Evolutionary conservation across 495 filamentous ascomycete species (phyloP).

Genomic region (Lophium mytilinum): DNA sequence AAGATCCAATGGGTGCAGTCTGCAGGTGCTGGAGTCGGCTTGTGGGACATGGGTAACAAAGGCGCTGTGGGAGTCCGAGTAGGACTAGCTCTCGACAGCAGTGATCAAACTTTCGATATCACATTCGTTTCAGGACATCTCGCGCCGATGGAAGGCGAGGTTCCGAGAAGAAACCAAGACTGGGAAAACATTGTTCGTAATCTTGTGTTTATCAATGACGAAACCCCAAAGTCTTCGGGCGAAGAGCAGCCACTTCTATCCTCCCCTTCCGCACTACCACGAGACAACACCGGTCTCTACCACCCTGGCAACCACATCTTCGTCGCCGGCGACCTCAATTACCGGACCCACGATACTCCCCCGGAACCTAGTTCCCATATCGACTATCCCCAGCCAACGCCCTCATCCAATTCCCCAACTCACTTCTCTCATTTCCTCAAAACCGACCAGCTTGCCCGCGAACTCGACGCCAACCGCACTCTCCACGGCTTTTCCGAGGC

Average conservation of each 20-base stretch:
- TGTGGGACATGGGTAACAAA: constrained; percentile 86
- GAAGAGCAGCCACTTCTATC: constrained; percentile 41
- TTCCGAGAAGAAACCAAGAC: constrained; percentile 66
- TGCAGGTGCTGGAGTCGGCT: constrained; percentile 71
- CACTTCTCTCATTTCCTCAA: constrained; percentile 57
- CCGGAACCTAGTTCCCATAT: constrained; percentile 46
- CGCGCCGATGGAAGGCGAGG: constrained; percentile 70
- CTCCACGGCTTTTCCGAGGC: constrained; percentile 72
- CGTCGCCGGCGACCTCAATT: constrained; percentile 88
- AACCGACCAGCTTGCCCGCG: constrained; percentile 68
- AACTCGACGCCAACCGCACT: constrained; percentile 54
- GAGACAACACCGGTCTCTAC: constrained; percentile 49
- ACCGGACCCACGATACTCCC: constrained; percentile 60
- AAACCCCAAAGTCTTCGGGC: constrained; percentile 16
- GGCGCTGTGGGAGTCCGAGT: constrained; percentile 77
- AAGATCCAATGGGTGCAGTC: constrained; percentile 54
- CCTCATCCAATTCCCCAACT: constrained; percentile 37
- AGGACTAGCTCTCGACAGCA: constrained; percentile 38
- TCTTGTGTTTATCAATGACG: constrained; percentile 58
- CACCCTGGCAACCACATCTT: constrained; percentile 69
- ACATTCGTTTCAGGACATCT: constrained; percentile 87
- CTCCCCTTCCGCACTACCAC: constrained; percentile 15
- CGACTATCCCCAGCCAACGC: constrained; percentile 54
- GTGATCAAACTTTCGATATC: constrained; percentile 47
- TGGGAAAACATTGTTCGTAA: constrained; percentile 75